These are phyloP conservation scores for Penicillium salamii DNA, from an alignment of 495 filamentous ascomycete genomes.

Conservation along the genomic window DNA sequence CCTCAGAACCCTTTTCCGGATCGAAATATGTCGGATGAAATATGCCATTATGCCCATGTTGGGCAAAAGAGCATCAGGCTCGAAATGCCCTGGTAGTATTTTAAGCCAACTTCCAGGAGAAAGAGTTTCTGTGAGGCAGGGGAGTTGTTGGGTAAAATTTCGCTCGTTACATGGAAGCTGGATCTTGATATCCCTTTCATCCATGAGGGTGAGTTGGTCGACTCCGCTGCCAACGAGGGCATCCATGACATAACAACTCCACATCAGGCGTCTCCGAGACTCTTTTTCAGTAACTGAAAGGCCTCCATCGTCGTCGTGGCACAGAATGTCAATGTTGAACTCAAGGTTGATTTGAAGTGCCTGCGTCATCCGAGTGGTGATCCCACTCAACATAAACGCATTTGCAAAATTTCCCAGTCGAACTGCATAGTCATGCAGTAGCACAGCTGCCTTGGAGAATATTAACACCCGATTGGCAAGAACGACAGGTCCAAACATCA, in stretches of 20 bases:
- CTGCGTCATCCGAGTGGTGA: slow-evolving; percentile 37
- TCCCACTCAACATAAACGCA: slow-evolving; percentile 36
- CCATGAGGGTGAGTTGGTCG: slow-evolving; percentile 30
- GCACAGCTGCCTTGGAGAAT: slow-evolving; percentile 20
- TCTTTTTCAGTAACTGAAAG: slow-evolving; percentile 25
- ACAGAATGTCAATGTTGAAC: slow-evolving; percentile 34
- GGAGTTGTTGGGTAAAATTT: slow-evolving; percentile 25
- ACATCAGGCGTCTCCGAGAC: slow-evolving; percentile 34
- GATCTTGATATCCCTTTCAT: slow-evolving; percentile 36
- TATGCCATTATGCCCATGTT: slow-evolving; percentile 35
- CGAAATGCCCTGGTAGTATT: slow-evolving; percentile 18
- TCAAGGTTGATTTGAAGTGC: slow-evolving; percentile 37
- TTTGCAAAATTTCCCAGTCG: slow-evolving; percentile 34
- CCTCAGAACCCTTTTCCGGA: slow-evolving; percentile 28
- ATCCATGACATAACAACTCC: slow-evolving; percentile 40
- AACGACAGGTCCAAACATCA: not conserved
- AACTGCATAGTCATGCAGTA: slow-evolving; percentile 33
- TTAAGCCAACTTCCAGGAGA: slow-evolving; percentile 20
- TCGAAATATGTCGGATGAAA: slow-evolving; percentile 30
- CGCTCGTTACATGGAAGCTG: slow-evolving; percentile 35
- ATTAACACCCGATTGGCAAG: not conserved
- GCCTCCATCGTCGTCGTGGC: slow-evolving; percentile 16
- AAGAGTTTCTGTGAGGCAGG: slow-evolving; percentile 28
- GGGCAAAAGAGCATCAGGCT: slow-evolving; percentile 9
- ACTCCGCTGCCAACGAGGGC: slow-evolving; percentile 34